Evolutionary conservation across 2,329 filamentous ascomycete genomes (phyloP).

Genomic region (Fusarium sp.): DNA sequence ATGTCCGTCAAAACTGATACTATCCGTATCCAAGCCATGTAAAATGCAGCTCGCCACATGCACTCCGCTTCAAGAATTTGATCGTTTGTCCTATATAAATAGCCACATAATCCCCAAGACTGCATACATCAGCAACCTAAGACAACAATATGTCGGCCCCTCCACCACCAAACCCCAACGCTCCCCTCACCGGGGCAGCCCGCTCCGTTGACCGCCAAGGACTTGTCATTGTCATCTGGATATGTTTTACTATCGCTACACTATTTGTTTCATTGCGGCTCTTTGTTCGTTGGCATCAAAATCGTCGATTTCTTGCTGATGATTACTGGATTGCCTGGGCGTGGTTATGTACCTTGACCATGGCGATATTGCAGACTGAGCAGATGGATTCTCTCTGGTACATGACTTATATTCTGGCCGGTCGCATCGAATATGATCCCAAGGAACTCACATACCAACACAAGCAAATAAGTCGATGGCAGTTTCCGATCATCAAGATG

Average conservation of each 20-base stretch:
- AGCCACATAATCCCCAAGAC: background rate
- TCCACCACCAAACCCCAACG: conserved; percentile 1
- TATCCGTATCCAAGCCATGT: background rate
- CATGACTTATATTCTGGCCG: conserved; percentile 6
- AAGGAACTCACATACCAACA: background rate
- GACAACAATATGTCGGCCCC: conserved; percentile 5
- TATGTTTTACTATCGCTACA: conserved; percentile 16
- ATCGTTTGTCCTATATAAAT: background rate
- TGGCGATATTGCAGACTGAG: conserved; percentile 24
- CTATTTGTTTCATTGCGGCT: conserved; percentile 3
- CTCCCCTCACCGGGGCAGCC: conserved; percentile 19
- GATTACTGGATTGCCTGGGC: conserved; percentile 30
- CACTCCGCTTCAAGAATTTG: no score
- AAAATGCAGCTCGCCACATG: background rate
- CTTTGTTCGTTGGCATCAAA: conserved; percentile 19
- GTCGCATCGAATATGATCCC: background rate
- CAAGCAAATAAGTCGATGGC: conserved; percentile 6
- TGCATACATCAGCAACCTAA: background rate
- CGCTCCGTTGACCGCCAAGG: conserved; percentile 1
- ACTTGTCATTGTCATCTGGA: conserved; percentile 4
- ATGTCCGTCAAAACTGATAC: background rate
- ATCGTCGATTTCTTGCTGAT: conserved; percentile 11
- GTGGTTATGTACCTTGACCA: conserved; percentile 16
- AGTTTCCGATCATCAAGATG: conserved; percentile 27
- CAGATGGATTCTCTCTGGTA: conserved; percentile 29